phyloP scores from a whole-genome alignment of 202 grass and related monocot species.

The Elaeis oleifera region DNA sequence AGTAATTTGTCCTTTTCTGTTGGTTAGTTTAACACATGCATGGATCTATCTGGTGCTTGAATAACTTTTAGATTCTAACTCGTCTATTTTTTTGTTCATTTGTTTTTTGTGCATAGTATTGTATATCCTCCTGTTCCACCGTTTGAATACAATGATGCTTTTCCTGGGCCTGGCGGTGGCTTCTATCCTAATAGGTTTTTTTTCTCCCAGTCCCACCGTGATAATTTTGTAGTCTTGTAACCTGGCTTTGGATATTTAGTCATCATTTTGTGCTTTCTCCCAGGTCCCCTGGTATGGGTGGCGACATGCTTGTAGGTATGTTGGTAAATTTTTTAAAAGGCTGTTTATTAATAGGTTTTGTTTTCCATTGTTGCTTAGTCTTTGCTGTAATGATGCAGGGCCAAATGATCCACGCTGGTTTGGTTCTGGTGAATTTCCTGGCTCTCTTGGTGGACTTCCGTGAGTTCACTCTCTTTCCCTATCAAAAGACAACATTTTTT shows the following conservation, averaged over 20 bases:
- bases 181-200: constrained; percentile 70
- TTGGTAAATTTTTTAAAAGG: background rate
- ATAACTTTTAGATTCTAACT: too few relatives aligned
- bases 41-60: too few relatives aligned
- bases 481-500: too few relatives aligned
- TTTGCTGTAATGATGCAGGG: constrained; percentile 28
- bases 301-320: constrained; percentile 82
- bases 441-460: constrained; percentile 28
- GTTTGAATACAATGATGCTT: constrained; percentile 53
- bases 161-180: constrained; percentile 59
- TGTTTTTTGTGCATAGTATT: constrained; percentile 40
- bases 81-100: background rate
- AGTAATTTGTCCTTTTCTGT: constrained; percentile 4
- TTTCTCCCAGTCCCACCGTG: background rate
- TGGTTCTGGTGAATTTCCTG: constrained; percentile 41
- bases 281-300: constrained; percentile 51
- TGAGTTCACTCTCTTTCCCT: constrained; percentile 33
- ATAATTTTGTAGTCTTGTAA: background rate
- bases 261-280: constrained; percentile 13
- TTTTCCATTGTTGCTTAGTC: background rate
- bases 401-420: constrained; percentile 84
- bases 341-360: background rate
- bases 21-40: background rate
- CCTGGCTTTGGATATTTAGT: constrained; percentile 9
- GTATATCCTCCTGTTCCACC: constrained; percentile 60